Evolutionary conservation across 140 eudicot species (phyloP).

Genomic region (Flaveria floridana): DNA sequence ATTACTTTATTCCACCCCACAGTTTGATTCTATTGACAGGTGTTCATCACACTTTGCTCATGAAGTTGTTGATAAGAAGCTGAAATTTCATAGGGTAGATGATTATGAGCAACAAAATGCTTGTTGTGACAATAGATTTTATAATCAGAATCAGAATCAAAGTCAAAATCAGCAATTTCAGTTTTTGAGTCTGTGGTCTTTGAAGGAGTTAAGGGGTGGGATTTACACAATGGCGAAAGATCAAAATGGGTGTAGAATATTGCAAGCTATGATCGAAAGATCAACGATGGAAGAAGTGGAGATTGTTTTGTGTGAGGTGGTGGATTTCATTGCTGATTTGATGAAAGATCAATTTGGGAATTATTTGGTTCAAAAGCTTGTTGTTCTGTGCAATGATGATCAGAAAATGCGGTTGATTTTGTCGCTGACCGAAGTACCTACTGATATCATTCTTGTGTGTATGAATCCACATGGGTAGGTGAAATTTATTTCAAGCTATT

Average conservation of each 20-base stretch:
- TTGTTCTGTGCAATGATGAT: constrained; percentile 52
- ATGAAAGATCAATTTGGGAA: constrained; percentile 70
- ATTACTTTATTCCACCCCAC: constrained; percentile 9
- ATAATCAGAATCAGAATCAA: neutral
- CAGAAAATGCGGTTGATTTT: constrained; percentile 48
- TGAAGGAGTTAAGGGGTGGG: constrained; percentile 32
- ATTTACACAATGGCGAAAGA: constrained; percentile 55
- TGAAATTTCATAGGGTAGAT: constrained; percentile 16
- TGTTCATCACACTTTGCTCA: constrained; percentile 5
- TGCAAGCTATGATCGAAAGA: constrained; percentile 52
- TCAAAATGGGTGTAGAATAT: constrained; percentile 61
- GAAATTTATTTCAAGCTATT: neutral
- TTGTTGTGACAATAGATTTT: neutral
- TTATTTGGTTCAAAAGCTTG: constrained; percentile 65
- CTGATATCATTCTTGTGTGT: constrained; percentile 44
- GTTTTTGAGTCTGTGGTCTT: constrained; percentile 17
- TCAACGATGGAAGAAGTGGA: constrained; percentile 51
- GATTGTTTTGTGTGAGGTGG: constrained; percentile 46
- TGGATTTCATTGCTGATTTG: constrained; percentile 48
- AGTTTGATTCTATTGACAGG: neutral
- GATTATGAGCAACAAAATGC: constrained; percentile 12
- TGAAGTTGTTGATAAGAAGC: neutral
- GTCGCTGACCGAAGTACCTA: constrained; percentile 37
- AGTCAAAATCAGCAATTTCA: neutral
- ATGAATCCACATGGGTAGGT: constrained; percentile 65